These are phyloP conservation scores for Davidsoniella virescens DNA, from an alignment of 2,329 filamentous ascomycete genomes.

Conservation along the genomic window DNA sequence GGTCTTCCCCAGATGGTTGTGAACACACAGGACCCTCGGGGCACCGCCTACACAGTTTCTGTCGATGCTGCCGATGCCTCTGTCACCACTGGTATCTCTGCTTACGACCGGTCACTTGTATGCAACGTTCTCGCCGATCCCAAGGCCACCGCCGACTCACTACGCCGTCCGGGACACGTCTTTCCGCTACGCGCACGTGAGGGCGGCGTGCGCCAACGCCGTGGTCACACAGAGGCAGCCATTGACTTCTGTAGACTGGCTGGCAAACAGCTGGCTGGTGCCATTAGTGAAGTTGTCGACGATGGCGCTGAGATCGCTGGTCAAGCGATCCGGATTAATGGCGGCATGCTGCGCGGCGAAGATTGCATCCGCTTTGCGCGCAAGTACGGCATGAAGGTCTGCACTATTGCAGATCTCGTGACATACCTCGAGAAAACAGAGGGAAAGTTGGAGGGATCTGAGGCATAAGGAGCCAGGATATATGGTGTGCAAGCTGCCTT, in stretches of 20 bases:
- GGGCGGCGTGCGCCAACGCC: slow-evolving; percentile 65
- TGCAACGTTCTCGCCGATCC: slow-evolving; percentile 63
- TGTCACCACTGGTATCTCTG: slow-evolving; percentile 79
- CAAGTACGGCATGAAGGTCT: slow-evolving; percentile 79
- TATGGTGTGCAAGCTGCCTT: neutral
- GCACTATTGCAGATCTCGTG: slow-evolving; percentile 86
- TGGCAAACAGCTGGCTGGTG: slow-evolving; percentile 59
- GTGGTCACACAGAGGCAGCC: slow-evolving; percentile 85
- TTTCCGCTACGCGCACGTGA: slow-evolving; percentile 64
- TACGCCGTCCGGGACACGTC: slow-evolving; percentile 78
- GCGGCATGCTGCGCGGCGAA: slow-evolving; percentile 87
- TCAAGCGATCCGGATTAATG: slow-evolving; percentile 43
- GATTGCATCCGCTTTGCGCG: slow-evolving; percentile 76
- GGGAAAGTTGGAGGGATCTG: slow-evolving; percentile 37
- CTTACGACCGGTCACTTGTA: slow-evolving; percentile 70
- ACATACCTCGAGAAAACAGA: slow-evolving; percentile 62
- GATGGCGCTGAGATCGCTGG: slow-evolving; percentile 62
- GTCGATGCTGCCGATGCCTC: slow-evolving; percentile 60
- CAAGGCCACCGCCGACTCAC: slow-evolving; percentile 35
- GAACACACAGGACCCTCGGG: slow-evolving; percentile 60
- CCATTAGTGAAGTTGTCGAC: slow-evolving; percentile 84
- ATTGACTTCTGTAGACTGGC: slow-evolving; percentile 79
- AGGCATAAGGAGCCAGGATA: slow-evolving; percentile 16
- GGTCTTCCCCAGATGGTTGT: slow-evolving; percentile 79
- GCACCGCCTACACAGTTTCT: slow-evolving; percentile 84